Conservation (phyloP, 1,284 basidiomycete species). For the Malassezia equina region DNA sequence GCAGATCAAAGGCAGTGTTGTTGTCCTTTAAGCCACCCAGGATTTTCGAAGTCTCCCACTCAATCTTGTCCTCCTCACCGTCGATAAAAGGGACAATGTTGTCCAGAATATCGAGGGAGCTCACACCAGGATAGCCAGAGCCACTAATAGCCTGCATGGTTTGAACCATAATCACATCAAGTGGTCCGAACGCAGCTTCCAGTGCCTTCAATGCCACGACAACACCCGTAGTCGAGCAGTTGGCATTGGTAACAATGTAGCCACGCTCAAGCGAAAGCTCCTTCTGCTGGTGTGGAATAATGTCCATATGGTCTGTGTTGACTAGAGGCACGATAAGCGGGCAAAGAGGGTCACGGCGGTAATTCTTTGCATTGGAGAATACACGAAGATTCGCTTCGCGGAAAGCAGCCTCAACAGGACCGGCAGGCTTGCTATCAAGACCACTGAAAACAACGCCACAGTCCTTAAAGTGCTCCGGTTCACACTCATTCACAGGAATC, state of each 20-base stretch:
- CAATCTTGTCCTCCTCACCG: slow-evolving; percentile 83
- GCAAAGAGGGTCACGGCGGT: slow-evolving; percentile 82
- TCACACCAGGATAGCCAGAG: slow-evolving; percentile 87
- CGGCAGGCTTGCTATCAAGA: slow-evolving; percentile 83
- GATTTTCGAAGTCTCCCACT: slow-evolving; percentile 97
- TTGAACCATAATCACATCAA: slow-evolving; percentile 79
- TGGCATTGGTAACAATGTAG: slow-evolving; percentile 96
- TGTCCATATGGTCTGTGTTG: slow-evolving; percentile 75
- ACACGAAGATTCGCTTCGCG: slow-evolving; percentile 77
- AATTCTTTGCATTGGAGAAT: slow-evolving; percentile 98
- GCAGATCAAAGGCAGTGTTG: slow-evolving; percentile 64
- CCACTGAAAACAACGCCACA: slow-evolving; percentile 90
- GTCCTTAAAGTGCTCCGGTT: slow-evolving; percentile 64
- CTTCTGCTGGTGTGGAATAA: slow-evolving; percentile 69
- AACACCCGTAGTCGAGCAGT: slow-evolving; percentile 90
- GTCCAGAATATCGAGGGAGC: slow-evolving; percentile 83
- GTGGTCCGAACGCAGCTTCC: slow-evolving; percentile 80
- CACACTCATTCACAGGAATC: slow-evolving; percentile 69
- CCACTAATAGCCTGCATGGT: slow-evolving; percentile 98
- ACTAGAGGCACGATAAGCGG: slow-evolving; percentile 95
- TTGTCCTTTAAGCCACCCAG: slow-evolving; percentile 55
- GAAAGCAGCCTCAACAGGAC: slow-evolving; percentile 83
- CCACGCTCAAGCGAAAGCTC: slow-evolving; percentile 58
- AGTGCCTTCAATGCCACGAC: slow-evolving; percentile 87
- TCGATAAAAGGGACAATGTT: slow-evolving; percentile 91